Evolutionary conservation across 2,329 filamentous ascomycete genomes (phyloP), one percentile per base, ranked within the genome.

Genomic region (Penicillium aurantiogriseum): DNA sequence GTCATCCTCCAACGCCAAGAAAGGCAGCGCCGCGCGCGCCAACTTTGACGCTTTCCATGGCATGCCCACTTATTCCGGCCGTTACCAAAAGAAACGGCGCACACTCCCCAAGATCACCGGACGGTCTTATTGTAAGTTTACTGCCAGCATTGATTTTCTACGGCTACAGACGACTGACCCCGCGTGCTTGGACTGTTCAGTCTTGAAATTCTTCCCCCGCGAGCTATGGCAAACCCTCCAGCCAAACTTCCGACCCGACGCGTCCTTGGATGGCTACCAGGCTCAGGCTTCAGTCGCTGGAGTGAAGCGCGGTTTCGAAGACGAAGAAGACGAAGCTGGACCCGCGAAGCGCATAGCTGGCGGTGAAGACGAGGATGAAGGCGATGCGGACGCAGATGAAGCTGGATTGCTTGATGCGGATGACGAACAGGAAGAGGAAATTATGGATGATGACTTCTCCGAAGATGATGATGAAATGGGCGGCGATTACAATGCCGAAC

Each of bases 401-500:
- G 58, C 72, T 39, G 65, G 61, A 36, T n/a, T 66, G 29, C 51
- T 68, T n/a, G 71, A 75, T 29, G 69, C 72, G 2, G 76, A 76
- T 11, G 78, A 82, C 8, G 81, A 82, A 11, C 49, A 53, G 2
- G 72, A 75, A 15, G 78, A 81, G 21, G 80, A 82, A 42, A 80
- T 83, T 58, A 78, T 83, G 33, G 77, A 81, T 7, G 84, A 86
- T 52, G 81, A 84, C 56, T 82, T 85, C 53, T 86, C 84, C 60
- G 81, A 84, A 44, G 82, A 83, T 25, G 83, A 85, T 44, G 82
- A 85, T 54, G 80, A 81, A 36, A 80, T 81, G 72, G 81, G 79
- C 5, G 84, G 83, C 4, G 85, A 87, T 67, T 87, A 88, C 65
- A 83, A 87, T 63, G 85, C 82, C 1, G 85, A 88, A 65, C 80